Evolutionary conservation across 2,329 filamentous ascomycete genomes (phyloP).

Genomic region (Colletotrichum zoysiae): DNA sequence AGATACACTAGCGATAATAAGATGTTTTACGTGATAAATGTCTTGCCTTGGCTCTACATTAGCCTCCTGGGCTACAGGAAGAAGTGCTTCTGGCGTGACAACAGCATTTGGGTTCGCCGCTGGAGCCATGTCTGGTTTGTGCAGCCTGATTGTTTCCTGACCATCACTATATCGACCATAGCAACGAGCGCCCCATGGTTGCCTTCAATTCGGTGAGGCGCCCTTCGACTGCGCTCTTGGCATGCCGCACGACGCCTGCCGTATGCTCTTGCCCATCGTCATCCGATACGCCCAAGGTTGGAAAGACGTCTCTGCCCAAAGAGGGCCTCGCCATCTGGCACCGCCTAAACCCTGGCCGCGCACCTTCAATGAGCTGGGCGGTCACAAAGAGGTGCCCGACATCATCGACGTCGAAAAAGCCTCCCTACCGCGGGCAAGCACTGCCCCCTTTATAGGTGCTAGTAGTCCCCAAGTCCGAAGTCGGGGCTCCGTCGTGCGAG

Average conservation of each 20-base stretch:
- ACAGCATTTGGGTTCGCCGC: neutral
- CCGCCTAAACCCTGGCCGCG: neutral
- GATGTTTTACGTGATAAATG: neutral
- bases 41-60: neutral
- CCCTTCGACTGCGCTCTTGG: constrained; percentile 61
- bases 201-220: constrained; percentile 44
- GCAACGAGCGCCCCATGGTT: neutral
- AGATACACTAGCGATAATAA: neutral
- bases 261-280: constrained; percentile 55
- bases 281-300: too few species aligned
- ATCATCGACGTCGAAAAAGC: neutral
- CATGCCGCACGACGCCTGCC: constrained; percentile 64
- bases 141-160: neutral
- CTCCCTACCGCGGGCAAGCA: neutral
- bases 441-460: neutral
- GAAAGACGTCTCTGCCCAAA: too few species aligned
- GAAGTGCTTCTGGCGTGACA: neutral
- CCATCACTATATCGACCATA: neutral
- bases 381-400: constrained; percentile 37
- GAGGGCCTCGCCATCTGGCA: too few species aligned
- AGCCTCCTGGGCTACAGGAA: neutral
- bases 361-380: constrained; percentile 42
- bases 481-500: too few species aligned
- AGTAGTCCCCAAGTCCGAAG: too few species aligned
- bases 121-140: neutral